phyloP scores from a whole-genome alignment of 2,329 filamentous ascomycete genomes.

The Aspergillus fijiensis region DNA sequence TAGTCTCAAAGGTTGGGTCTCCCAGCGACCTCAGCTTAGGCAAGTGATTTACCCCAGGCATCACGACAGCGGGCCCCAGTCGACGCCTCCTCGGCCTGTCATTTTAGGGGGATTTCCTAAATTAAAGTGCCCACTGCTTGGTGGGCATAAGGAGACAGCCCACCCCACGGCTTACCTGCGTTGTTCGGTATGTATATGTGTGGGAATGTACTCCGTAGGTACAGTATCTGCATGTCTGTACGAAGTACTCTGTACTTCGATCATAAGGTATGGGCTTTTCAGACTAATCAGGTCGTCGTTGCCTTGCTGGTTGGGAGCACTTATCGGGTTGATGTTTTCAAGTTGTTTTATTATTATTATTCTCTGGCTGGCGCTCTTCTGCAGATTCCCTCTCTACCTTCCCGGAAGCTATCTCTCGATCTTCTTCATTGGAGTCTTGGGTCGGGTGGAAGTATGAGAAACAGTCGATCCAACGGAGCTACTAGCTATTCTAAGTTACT shows the following conservation, averaged over 20 bases:
- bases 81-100: conserved; percentile 1
- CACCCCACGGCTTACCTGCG: conserved; percentile 11
- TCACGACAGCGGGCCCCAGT: conserved; percentile 3
- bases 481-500: neutral
- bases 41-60: neutral
- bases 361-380: neutral
- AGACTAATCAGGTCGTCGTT: neutral
- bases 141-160: conserved; percentile 6
- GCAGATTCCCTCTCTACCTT: neutral
- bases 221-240: neutral
- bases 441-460: neutral
- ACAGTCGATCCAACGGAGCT: neutral
- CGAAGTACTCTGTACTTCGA: neutral
- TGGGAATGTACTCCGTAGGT: neutral
- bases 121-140: conserved; percentile 4
- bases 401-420: neutral
- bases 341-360: neutral
- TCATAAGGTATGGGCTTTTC: neutral
- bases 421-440: neutral
- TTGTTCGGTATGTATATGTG: neutral
- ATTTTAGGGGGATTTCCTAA: neutral
- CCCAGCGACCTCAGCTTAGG: neutral
- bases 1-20: neutral
- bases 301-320: neutral
- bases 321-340: neutral